Conservation (phyloP, 352 stramenopile genomes). For the Phytophthora quininea region DNA sequence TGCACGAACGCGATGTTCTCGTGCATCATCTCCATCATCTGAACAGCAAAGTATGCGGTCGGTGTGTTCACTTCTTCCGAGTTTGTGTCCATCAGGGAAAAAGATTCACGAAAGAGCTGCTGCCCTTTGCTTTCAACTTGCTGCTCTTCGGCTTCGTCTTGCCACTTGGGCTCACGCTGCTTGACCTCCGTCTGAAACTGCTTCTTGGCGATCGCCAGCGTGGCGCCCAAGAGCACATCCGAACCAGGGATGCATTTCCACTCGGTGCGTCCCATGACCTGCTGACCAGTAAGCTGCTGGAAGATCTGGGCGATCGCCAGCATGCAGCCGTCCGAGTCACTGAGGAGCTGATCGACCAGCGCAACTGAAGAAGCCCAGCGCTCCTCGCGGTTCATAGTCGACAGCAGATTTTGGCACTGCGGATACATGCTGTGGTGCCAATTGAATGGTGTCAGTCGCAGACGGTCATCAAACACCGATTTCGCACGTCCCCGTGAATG, state of each 20-base stretch:
- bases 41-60: conserved; percentile 53
- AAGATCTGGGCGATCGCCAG: conserved; percentile 65
- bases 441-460: conserved; percentile 58
- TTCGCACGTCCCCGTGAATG: conserved; percentile 34
- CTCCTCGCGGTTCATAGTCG: conserved; percentile 50
- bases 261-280: conserved; percentile 52
- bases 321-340: conserved; percentile 42
- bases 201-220: conserved; percentile 46
- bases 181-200: conserved; percentile 51
- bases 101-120: conserved; percentile 45
- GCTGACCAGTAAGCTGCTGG: conserved; percentile 50
- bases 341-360: conserved; percentile 44
- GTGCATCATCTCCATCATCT: conserved; percentile 61
- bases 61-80: conserved; percentile 37
- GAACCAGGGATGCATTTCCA: conserved; percentile 72
- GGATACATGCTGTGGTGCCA: conserved; percentile 57
- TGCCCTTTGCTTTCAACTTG: conserved; percentile 29
- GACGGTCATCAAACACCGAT: conserved; percentile 48
- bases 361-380: conserved; percentile 40
- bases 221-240: conserved; percentile 45
- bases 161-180: conserved; percentile 43
- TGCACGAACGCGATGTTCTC: conserved; percentile 56
- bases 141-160: conserved; percentile 36
- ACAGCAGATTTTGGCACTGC: conserved; percentile 56
- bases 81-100: conserved; percentile 37